Evolutionary conservation across 169 alveolate species (phyloP), one percentile per base, ranked within the genome.

Genomic region (Eimeria sp.): DNA sequence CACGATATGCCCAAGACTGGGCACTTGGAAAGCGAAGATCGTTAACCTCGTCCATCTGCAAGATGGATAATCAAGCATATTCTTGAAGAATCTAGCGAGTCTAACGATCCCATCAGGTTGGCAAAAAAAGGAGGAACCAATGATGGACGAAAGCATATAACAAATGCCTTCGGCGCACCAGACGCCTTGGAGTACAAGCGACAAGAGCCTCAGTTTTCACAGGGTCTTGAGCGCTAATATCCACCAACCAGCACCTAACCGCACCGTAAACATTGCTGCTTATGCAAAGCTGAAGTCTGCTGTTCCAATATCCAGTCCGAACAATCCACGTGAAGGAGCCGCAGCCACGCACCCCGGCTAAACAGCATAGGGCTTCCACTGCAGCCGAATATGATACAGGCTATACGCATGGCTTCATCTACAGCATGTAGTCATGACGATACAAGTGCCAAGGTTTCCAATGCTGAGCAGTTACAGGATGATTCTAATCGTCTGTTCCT

Each of bases 31-130:
- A 30, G 43, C 40, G 30, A 40, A 18, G n/a, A 40, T 85, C 66
- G 16, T 20, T 64, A 60, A 37, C 93, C n/a, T 25, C 93, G 66
- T 85, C 80, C 78, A 43, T 18, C 93, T 30, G 30, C 74, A 9
- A 14, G 82, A 11, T 54, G 40, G 62, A 8, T 23, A 27, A 20
- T 10, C 76, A 66, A n/a, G 40, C 40, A 66, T 2, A 2, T n/a
- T 6, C 76, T 66, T n/a, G 2, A 4, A 71, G 80, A 0, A 16
- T 37, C 54, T 8, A 71, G n/a, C 14, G n/a, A 27, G 54, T 30
- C 52, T 23, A 83, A n/a, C 11, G 49, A n/a, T 54, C 64, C 71
- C 40, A 80, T 20, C 60, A n/a, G 58, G 54, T 37, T 37, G 76
- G 56, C 56, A 20, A 52, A 27, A 30, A 56, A 8, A 11, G 40